Conservation (phyloP, 768 basidiomycete genomes). For the Cytidiella melzeri region DNA sequence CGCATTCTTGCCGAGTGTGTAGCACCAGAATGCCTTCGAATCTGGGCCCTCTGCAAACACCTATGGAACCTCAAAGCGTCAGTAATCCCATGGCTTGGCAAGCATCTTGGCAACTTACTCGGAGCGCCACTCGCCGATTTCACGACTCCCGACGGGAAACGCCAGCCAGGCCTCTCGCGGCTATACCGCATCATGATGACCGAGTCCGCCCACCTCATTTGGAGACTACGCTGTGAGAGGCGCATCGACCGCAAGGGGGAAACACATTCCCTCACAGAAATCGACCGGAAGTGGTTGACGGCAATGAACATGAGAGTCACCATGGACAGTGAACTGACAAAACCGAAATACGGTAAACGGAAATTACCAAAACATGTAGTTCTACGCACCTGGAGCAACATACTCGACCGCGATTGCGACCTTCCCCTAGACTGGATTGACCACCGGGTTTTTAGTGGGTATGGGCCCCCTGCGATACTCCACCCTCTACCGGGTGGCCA, state of each 20-base stretch:
- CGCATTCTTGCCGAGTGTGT: neutral
- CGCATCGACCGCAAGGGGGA: neutral
- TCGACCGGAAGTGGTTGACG: neutral
- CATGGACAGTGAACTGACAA: neutral
- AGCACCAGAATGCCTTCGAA: neutral
- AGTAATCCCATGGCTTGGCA: neutral
- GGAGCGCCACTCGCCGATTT: neutral
- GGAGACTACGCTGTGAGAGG: constrained; percentile 13
- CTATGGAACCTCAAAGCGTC: neutral
- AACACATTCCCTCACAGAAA: neutral
- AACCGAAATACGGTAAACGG: neutral
- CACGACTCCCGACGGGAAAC: neutral
- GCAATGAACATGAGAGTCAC: constrained; percentile 3
- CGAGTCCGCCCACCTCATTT: constrained; percentile 7
- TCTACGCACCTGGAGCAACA: neutral
- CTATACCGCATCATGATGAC: constrained; percentile 10
- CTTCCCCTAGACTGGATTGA: constrained; percentile 2
- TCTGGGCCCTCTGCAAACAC: neutral
- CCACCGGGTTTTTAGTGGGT: constrained; percentile 6
- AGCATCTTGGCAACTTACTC: neutral
- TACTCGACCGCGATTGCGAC: neutral
- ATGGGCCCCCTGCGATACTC: neutral
- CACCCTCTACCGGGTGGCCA: neutral
- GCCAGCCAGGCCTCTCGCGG: neutral
- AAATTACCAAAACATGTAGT: neutral